Evolutionary conservation across 257 asterid species (phyloP), one percentile per base, ranked within the genome.

Genomic region (Primulina huaijiensis): DNA sequence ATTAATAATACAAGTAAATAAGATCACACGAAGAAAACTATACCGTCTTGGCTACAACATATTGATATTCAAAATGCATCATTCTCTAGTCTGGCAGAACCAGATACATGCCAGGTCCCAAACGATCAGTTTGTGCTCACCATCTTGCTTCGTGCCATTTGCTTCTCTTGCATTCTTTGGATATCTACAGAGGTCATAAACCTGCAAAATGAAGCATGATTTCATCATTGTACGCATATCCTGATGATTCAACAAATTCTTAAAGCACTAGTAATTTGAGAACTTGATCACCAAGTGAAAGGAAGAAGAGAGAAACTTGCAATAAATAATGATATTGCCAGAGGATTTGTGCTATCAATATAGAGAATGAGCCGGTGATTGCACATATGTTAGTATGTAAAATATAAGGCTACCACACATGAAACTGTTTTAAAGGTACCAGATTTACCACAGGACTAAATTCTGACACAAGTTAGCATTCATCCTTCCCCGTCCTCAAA

Each of bases 401-500:
- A 9, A 46, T 46, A 46, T 14, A 46, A 3, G 55, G 55, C n/a
- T 12, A 46, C 7, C 0, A 12, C 14, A 46, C 11, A 14, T 46
- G 19, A 46, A 46, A 12, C 19, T 12, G 19, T 12, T 3, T 9
- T 25, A 11, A 55, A 53, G 72, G 61, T 63, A 63, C 74, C 63
- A 31, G 23, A 64, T 64, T 57, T 21, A 78, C 70, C 70, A 55
- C 12, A 40, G 59, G 60, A 69, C 46, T 74, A 66, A 6, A 53
- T 62, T 62, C 12, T 4, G 20, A 17, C 5, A 57, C 20, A 31
- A 53, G 57, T 46, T 55, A 53, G 59, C 60, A 43, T 21, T 82
- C 82, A 82, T 72, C 78, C 78, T 76, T 79, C 78, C 65, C 59
- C 84, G 1, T 79, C 82, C 69, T 79, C 78, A 7, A 80, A 64